A percentile compares a stretch with the other conserved stretches of the same genome.
Conservation (phyloP, 768 basidiomycete genomes). For the Suillus lakei region DNA sequence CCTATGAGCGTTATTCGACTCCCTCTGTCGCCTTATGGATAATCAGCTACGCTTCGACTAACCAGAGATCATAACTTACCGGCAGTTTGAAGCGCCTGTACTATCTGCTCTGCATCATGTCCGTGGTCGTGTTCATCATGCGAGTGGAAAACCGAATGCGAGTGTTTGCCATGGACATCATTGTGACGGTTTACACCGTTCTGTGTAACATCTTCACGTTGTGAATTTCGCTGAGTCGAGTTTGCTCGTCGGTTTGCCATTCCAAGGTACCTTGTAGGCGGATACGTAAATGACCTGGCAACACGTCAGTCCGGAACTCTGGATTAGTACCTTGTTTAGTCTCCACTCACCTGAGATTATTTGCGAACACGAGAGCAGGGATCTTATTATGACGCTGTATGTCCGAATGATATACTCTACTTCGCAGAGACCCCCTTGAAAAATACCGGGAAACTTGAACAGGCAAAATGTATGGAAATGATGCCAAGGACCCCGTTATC, state of each 20-base stretch:
- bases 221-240: constrained; percentile 22
- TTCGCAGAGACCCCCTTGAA: neutral
- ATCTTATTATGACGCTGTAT: neutral
- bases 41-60: neutral
- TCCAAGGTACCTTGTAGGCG: constrained; percentile 3
- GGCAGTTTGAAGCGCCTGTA: constrained; percentile 67
- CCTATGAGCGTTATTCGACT: constrained; percentile 87
- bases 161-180: constrained; percentile 45
- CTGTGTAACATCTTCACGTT: constrained; percentile 33
- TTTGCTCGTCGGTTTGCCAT: constrained; percentile 28
- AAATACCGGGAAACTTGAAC: neutral
- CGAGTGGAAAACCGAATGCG: constrained; percentile 68
- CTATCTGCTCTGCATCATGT: constrained; percentile 68
- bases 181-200: constrained; percentile 43
- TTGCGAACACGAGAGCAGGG: neutral
- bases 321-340: constrained; percentile 11
- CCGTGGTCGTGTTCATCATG: constrained; percentile 62
- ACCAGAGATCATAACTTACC: constrained; percentile 45
- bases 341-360: constrained; percentile 2
- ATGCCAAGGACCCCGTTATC: constrained; percentile 7
- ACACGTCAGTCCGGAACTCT: constrained; percentile 11
- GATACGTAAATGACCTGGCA: constrained; percentile 18
- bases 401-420: neutral
- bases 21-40: constrained; percentile 70
- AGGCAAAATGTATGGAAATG: constrained; percentile 1